phyloP scores from a whole-genome alignment of 1,284 basidiomycete genomes.

The Puccinia horiana region DNA sequence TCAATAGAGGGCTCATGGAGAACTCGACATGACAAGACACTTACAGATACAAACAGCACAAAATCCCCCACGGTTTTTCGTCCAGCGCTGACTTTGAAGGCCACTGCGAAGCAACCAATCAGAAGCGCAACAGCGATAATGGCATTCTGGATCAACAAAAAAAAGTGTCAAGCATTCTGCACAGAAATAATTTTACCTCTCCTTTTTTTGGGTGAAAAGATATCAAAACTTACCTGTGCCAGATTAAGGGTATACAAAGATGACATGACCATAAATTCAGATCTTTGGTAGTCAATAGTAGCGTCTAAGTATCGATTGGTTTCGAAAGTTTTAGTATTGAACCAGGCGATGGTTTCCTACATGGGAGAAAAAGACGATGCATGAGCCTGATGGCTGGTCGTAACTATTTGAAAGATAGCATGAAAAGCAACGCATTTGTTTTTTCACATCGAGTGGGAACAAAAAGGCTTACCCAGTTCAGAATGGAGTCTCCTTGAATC shows the following conservation, averaged over 20 bases:
- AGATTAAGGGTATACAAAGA: conserved; percentile 73
- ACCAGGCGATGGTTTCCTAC: conserved; percentile 67
- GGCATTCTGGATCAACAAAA: conserved; percentile 58
- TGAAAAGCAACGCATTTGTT: conserved; percentile 39
- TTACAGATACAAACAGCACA: conserved; percentile 54
- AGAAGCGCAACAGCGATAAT: conserved; percentile 69
- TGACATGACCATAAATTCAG: conserved; percentile 74
- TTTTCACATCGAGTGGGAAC: conserved; percentile 68
- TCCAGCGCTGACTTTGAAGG: conserved; percentile 66
- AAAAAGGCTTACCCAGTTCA: conserved; percentile 61
- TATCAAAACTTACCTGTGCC: conserved; percentile 65
- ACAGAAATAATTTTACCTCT: conserved; percentile 26
- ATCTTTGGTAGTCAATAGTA: conserved; percentile 71
- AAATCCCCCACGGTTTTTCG: conserved; percentile 55
- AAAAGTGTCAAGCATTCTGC: neutral
- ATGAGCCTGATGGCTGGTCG: conserved; percentile 50
- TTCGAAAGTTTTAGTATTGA: conserved; percentile 78
- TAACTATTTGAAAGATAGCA: conserved; percentile 76
- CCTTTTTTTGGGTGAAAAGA: neutral
- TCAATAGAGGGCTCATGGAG: conserved; percentile 40
- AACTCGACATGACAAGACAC: conserved; percentile 45
- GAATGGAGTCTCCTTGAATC: conserved; percentile 40
- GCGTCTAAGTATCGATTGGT: conserved; percentile 72
- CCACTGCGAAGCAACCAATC: conserved; percentile 74
- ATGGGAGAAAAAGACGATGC: conserved; percentile 52